These are phyloP conservation scores for Neophaeococcomyces aloes DNA, from an alignment of 2,329 filamentous ascomycete genomes.

Conservation along the genomic window DNA sequence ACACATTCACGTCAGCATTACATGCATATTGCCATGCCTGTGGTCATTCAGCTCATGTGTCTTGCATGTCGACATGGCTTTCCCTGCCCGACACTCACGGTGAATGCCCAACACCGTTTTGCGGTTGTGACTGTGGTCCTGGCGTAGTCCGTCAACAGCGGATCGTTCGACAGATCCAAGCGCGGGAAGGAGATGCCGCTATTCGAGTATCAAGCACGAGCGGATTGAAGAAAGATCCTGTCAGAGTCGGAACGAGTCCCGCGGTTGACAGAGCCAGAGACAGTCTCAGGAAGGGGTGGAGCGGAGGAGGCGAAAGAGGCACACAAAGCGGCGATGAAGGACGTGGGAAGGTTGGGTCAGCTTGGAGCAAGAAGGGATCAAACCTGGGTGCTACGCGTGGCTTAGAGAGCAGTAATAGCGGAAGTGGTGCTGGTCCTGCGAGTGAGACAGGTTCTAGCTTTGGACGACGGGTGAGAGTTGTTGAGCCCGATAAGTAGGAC, in stretches of 20 bases:
- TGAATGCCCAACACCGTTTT: conserved; percentile 49
- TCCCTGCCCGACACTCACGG: conserved; percentile 40
- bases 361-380: conserved; percentile 4
- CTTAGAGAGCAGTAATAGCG: background rate
- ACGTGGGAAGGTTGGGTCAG: background rate
- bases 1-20: conserved; percentile 21
- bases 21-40: conserved; percentile 52
- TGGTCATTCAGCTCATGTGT: conserved; percentile 49
- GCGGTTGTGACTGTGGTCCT: conserved; percentile 48
- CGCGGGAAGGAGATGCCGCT: conserved; percentile 16
- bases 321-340: conserved; percentile 5
- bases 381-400: background rate
- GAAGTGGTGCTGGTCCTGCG: background rate
- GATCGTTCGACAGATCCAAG: conserved; percentile 27
- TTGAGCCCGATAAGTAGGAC: too few relatives aligned
- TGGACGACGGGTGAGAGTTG: background rate
- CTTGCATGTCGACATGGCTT: conserved; percentile 49
- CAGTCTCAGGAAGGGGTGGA: conserved; percentile 28
- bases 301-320: background rate
- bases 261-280: conserved; percentile 37
- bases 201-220: conserved; percentile 24
- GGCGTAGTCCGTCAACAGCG: conserved; percentile 37
- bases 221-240: conserved; percentile 35
- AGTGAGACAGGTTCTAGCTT: background rate
- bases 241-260: conserved; percentile 35